Base-by-base conservation (phyloP, 768 basidiomycete genomes). In the Coprinellus aureogranulatus region DNA sequence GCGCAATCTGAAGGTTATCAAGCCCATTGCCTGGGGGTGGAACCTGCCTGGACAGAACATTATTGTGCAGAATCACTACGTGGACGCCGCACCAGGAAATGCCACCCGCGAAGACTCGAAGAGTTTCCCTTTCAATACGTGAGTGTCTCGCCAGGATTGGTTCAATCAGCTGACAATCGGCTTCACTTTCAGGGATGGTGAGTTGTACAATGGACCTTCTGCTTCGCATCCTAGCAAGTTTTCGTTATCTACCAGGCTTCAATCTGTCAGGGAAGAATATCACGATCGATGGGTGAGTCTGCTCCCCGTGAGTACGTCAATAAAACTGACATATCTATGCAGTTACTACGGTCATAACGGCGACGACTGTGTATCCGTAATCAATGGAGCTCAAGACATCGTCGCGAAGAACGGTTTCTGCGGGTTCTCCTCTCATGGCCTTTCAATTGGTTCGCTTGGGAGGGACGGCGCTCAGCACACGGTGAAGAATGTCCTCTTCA, bases 11-110 rank as follows among this genome's bases (percentile, higher is more conserved):
- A 75, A 80, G 72, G 70, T 78, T 54, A 74, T 77, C 64, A 79
- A 81, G 54, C 79, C 80, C 10, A 68, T 81, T 54, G 79, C 80
- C 10, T 81, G 80, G 80, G 77, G 75, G 9, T 77, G 75, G 73
- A 75, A 73, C 61, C 57, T 78, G 20, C 72, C 75, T 3, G 75
- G 75, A 3, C 57, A 65, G 55, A 78, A 77, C 58, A 64, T 77
- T 26, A 68, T 65, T 34, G 72, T 77, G 11, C 68, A 72, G 52
- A 70, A 77, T 58, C 74, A 75, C 54, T 75, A 69, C 58, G 73
- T 77, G 23, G 76, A 77, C 57, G 76, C 77, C 2, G 64, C 65
- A 44, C 76, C 77, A 4, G 65, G 72, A 34, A 77, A 76, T 59
- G 70, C 73, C 3, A 74, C 75, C 11, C 66, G 75, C 1, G 70